These are phyloP conservation scores for Penicillium sp. DNA, from an alignment of 2,329 filamentous ascomycete species.

Conservation along the genomic window DNA sequence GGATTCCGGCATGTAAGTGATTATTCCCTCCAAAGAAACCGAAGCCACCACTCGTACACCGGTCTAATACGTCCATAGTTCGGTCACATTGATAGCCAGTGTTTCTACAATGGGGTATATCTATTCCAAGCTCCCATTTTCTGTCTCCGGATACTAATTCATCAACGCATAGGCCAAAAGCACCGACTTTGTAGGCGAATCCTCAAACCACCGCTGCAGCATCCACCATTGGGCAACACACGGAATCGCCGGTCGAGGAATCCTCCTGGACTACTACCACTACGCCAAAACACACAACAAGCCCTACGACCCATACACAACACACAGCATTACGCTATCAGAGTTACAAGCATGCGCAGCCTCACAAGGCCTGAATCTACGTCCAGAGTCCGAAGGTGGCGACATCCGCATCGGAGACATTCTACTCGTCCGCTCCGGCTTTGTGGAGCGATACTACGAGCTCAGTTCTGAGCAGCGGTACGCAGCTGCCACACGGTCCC, in stretches of 20 bases:
- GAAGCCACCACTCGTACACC: too few species aligned
- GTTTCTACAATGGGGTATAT: conserved; percentile 42
- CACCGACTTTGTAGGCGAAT: conserved; percentile 33
- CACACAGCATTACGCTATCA: conserved; percentile 52
- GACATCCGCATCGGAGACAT: conserved; percentile 62
- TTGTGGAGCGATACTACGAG: conserved; percentile 56
- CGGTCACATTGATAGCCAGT: conserved; percentile 34
- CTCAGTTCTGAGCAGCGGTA: conserved; percentile 37
- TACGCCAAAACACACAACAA: conserved; percentile 53
- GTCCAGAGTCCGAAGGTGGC: conserved; percentile 51
- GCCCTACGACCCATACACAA: conserved; percentile 51
- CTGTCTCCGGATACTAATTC: neutral
- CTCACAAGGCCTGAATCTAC: conserved; percentile 61
- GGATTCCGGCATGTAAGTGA: conserved; percentile 46
- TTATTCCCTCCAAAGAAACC: neutral
- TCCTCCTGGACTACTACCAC: conserved; percentile 42
- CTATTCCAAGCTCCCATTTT: neutral
- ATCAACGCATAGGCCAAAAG: conserved; percentile 27
- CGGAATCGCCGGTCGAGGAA: conserved; percentile 42
- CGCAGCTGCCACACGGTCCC: conserved; percentile 30
- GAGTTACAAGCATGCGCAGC: conserved; percentile 59
- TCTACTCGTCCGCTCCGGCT: conserved; percentile 63
- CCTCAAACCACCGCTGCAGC: conserved; percentile 38
- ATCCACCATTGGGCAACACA: conserved; percentile 43
- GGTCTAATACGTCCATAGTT: conserved; percentile 25